Evolutionary conservation across 352 stramenopile species (phyloP), one percentile per base, ranked within the genome.

Genomic region (Phytophthora hybrid): DNA sequence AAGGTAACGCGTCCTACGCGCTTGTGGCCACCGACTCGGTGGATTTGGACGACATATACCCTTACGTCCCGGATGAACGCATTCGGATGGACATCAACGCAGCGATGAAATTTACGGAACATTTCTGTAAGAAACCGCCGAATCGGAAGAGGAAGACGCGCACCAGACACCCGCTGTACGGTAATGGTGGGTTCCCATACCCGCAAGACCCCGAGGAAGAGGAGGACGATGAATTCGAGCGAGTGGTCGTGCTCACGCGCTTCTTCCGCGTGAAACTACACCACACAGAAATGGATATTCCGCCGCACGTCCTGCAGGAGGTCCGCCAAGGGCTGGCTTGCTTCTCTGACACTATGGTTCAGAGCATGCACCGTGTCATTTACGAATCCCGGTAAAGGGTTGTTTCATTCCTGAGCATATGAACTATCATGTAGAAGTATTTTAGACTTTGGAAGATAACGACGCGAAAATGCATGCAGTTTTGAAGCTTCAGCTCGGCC

Each of bases 11-110:
- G 18, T 59, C 80, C 6, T 83, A 82, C 34, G 84, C 73, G 7
- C 63, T 91, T 2, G 53, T 87, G 1, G 67, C 73, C 1, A 79
- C 76, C 0, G 82, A 91, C 57, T 83, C 29, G 14, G 84, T 91
- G 19, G 77, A 91, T 56, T 23, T 82, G 7, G 84, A 91, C 62
- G 84, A 88, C 16, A 61, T 86, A 41, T 81, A 84, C 26, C 84
- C 84, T 47, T 91, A 91, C 53, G 64, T 78, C 2, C 63, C 75
- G 9, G 37, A 71, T 41, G 63, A 77, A n/a, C 78, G 82, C 13
- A 58, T 91, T 10, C 69, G 80, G 4, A 84, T 86, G 58, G 82
- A 89, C 19, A 82, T 89, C 34, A 83, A 79, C 46, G 71, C 74
- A 31, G 78, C 77, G 8, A 82, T 83, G 63, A 82, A 82, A 52